A percentile compares a stretch with the other conserved stretches of the same genome.
Conservation (phyloP, 2,329 filamentous ascomycete species). For the Scleromitrula shiraiana region DNA sequence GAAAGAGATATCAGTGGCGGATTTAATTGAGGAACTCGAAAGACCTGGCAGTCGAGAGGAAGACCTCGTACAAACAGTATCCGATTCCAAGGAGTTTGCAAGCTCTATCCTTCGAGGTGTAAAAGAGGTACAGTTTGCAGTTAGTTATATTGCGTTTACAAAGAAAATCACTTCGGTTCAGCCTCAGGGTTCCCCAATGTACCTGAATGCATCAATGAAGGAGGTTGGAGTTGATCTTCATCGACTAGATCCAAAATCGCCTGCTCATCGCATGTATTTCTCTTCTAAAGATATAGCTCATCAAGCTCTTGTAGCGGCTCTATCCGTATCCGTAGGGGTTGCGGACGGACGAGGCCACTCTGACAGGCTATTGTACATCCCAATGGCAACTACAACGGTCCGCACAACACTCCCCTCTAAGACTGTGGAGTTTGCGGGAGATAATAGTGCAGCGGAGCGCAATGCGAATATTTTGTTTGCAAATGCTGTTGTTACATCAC, state of each 20-base stretch:
- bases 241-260: constrained; percentile 82
- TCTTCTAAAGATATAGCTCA: constrained; percentile 87
- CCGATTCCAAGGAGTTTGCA: constrained; percentile 87
- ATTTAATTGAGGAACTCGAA: constrained; percentile 68
- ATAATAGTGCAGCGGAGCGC: constrained; percentile 67
- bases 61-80: constrained; percentile 73
- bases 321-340: constrained; percentile 85
- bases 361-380: constrained; percentile 83
- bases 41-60: constrained; percentile 48
- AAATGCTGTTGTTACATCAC: constrained; percentile 92
- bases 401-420: constrained; percentile 93
- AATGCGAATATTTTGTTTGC: constrained; percentile 96
- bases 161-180: constrained; percentile 66
- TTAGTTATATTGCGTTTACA: constrained; percentile 83
- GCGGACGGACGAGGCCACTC: constrained; percentile 83
- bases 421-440: constrained; percentile 71
- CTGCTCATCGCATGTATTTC: constrained; percentile 98
- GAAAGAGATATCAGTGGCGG: constrained; percentile 57
- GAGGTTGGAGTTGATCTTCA: constrained; percentile 92
- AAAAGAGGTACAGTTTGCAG: constrained; percentile 91
- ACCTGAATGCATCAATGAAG: constrained; percentile 87
- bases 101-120: constrained; percentile 86
- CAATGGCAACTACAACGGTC: constrained; percentile 93
- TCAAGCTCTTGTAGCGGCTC: constrained; percentile 82
- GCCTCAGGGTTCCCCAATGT: constrained; percentile 60